Evolutionary conservation across 1,284 basidiomycete genomes (phyloP).

Genomic region (Athelia psychrophila): DNA sequence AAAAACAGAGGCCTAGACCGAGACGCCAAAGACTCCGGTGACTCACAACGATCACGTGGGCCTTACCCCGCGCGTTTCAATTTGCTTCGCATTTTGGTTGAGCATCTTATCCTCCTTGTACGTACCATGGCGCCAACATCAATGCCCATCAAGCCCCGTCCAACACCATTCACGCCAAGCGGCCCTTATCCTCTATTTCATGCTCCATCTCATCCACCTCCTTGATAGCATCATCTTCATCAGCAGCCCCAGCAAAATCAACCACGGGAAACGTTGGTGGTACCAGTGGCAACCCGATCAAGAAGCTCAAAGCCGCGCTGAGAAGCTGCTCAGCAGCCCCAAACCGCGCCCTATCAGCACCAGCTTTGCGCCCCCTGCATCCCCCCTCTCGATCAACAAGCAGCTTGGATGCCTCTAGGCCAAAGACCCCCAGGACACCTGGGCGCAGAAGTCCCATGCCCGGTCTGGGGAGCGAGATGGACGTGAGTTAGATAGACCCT

Average conservation of each 20-base stretch:
- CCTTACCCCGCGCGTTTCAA: neutral
- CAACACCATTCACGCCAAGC: constrained; percentile 50
- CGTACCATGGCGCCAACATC: neutral
- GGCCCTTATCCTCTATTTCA: constrained; percentile 37
- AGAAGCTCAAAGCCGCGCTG: constrained; percentile 65
- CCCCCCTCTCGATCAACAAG: constrained; percentile 58
- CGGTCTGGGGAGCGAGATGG: constrained; percentile 68
- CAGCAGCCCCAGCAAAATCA: too few relatives aligned
- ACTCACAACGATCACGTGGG: too few relatives aligned
- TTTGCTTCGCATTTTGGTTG: neutral
- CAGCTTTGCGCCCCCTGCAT: constrained; percentile 46
- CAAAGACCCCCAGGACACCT: constrained; percentile 38
- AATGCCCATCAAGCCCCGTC: neutral
- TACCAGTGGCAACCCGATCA: constrained; percentile 43
- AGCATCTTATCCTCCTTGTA: neutral
- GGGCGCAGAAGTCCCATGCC: constrained; percentile 39
- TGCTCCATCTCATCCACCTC: constrained; percentile 4
- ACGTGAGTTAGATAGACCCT: constrained; percentile 72
- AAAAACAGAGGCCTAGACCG: too few relatives aligned
- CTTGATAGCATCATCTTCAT: constrained; percentile 33
- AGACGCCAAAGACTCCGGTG: too few relatives aligned
- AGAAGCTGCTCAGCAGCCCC: constrained; percentile 33
- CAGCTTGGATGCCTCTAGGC: constrained; percentile 35
- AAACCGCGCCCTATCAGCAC: constrained; percentile 33
- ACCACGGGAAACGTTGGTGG: too few relatives aligned